Percentiles rank a stretch among this genome's conserved stretches.
phyloP scores from a whole-genome alignment of 140 eudicot genomes.

The Stevia rebaudiana region DNA sequence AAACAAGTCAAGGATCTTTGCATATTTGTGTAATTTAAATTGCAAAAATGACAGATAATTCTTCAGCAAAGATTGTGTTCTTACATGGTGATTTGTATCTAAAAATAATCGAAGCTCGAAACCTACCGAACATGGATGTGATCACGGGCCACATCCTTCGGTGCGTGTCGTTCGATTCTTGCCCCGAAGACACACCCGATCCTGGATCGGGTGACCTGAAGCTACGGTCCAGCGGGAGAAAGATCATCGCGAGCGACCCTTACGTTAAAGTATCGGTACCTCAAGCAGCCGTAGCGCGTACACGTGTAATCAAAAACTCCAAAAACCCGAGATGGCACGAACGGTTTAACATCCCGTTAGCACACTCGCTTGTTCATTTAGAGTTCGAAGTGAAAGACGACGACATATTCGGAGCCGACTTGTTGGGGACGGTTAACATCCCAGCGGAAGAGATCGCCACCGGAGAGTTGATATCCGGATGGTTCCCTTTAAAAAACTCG shows the following conservation, averaged over 20 bases:
- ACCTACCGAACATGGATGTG: conserved; percentile 80
- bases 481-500: conserved; percentile 69
- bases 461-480: conserved; percentile 43
- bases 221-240: conserved; percentile 37
- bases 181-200: conserved; percentile 32
- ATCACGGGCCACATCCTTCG: conserved; percentile 62
- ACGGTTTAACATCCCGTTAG: conserved; percentile 52
- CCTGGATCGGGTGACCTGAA: conserved; percentile 31
- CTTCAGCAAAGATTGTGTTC: conserved; percentile 35
- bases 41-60: conserved; percentile 42
- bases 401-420: conserved; percentile 67
- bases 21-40: not conserved
- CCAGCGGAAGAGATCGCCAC: conserved; percentile 45
- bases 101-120: conserved; percentile 53
- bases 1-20: not conserved
- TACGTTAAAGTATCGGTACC: conserved; percentile 87
- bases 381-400: conserved; percentile 78
- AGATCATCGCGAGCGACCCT: conserved; percentile 87
- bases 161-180: conserved; percentile 43
- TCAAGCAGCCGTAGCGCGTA: conserved; percentile 74
- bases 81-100: conserved; percentile 80
- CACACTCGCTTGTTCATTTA: conserved; percentile 40
- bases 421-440: conserved; percentile 49
- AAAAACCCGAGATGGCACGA: conserved; percentile 76
- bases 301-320: conserved; percentile 76